A percentile compares a stretch with the other conserved stretches of the same genome.
Evolutionary conservation across 768 basidiomycete genomes (phyloP).

Genomic region (Hypsizygus marmoreus): DNA sequence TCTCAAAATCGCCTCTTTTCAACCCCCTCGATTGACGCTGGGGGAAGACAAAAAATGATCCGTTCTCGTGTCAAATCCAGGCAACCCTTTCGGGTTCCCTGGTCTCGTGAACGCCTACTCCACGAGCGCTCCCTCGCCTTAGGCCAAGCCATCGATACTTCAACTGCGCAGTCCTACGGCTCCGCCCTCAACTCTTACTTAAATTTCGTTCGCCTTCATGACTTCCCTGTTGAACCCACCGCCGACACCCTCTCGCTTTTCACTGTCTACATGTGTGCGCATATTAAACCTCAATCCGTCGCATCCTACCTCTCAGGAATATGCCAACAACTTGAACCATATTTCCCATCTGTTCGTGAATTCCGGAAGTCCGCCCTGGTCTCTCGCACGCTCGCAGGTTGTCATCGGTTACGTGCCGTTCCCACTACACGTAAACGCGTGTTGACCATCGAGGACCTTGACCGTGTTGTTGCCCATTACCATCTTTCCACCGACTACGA

Average conservation of each 20-base stretch:
- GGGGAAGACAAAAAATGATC: conserved; percentile 25
- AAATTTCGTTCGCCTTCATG: conserved; percentile 31
- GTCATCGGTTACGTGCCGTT: too few relatives aligned
- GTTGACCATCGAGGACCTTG: not conserved
- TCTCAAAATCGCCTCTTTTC: conserved; percentile 10
- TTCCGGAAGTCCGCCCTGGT: conserved; percentile 25
- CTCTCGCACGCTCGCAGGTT: conserved; percentile 23
- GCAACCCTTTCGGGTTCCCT: conserved; percentile 30
- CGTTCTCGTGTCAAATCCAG: conserved; percentile 7
- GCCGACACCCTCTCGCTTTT: conserved; percentile 37
- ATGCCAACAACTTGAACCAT: conserved; percentile 29
- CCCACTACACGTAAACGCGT: not conserved
- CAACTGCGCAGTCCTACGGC: conserved; percentile 26
- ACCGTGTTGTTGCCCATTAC: not conserved
- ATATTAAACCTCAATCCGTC: conserved; percentile 38
- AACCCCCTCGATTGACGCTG: conserved; percentile 17
- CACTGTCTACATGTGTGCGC: conserved; percentile 33
- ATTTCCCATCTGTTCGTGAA: conserved; percentile 29
- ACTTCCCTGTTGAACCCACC: conserved; percentile 36
- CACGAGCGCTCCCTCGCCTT: conserved; percentile 23
- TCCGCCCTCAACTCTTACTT: conserved; percentile 40
- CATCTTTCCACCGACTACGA: not conserved
- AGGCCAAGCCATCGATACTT: conserved; percentile 22
- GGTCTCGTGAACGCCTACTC: conserved; percentile 23
- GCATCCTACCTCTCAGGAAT: conserved; percentile 39